phyloP scores from a whole-genome alignment of 2,329 filamentous ascomycete genomes.

The Colletotrichum acutatum region DNA sequence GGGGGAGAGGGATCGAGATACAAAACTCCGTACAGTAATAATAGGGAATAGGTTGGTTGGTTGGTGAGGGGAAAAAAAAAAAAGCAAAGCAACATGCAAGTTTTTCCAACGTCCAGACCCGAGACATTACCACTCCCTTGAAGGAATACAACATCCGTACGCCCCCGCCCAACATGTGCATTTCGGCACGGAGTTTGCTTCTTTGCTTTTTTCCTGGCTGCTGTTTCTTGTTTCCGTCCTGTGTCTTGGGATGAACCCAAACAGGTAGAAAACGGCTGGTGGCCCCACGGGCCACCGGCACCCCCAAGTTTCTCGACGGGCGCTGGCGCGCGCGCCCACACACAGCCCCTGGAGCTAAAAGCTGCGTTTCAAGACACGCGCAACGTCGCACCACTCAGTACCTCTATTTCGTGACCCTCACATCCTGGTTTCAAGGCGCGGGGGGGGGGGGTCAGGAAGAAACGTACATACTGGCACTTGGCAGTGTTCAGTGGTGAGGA shows the following conservation, averaged over 20 bases:
- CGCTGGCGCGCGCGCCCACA: background rate
- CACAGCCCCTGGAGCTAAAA: no score
- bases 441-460: background rate
- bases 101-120: background rate
- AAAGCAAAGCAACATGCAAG: background rate
- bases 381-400: background rate
- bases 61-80: background rate
- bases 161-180: background rate
- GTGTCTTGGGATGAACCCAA: conserved; percentile 2
- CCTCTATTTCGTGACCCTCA: background rate
- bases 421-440: background rate
- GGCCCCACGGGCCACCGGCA: background rate
- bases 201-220: background rate
- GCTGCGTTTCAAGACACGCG: conserved; percentile 6
- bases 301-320: background rate
- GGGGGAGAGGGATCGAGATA: no score
- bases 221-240: background rate
- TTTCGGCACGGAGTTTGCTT: background rate
- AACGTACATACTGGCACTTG: no score
- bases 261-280: background rate
- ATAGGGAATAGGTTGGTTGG: background rate
- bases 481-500: no score
- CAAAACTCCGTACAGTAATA: background rate
- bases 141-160: background rate
- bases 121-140: background rate